Conservation (phyloP, 768 basidiomycete species). For the Kwoniella heveanensis region DNA sequence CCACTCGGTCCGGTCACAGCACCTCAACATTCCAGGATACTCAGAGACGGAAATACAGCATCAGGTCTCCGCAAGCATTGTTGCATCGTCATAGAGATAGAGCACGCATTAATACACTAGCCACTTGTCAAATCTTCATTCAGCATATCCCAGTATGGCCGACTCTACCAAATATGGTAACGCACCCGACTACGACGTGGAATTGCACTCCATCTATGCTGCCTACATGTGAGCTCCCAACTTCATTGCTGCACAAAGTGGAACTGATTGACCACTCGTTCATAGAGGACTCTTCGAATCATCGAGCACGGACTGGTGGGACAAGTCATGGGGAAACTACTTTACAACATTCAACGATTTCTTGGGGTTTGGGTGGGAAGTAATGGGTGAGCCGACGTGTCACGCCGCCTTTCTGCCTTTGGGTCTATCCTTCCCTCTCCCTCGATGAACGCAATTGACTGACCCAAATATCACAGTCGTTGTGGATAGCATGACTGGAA, state of each 20-base stretch:
- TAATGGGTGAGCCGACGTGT: constrained; percentile 42
- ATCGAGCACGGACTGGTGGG: constrained; percentile 48
- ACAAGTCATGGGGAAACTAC: constrained; percentile 53
- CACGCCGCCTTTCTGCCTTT: not conserved
- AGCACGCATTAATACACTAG: not conserved
- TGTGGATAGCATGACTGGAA: constrained; percentile 43
- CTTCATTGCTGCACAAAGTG: too few relatives aligned
- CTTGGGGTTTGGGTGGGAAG: constrained; percentile 54
- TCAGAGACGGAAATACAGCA: too few relatives aligned
- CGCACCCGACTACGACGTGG: constrained; percentile 49
- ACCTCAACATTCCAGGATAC: not conserved
- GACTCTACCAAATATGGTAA: constrained; percentile 48
- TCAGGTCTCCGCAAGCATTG: too few relatives aligned
- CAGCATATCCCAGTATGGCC: constrained; percentile 24
- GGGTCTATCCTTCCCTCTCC: too few relatives aligned
- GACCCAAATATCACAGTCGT: constrained; percentile 40
- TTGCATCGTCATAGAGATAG: not conserved
- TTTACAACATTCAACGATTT: constrained; percentile 54
- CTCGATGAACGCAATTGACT: too few relatives aligned
- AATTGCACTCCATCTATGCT: constrained; percentile 54
- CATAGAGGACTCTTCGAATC: constrained; percentile 37
- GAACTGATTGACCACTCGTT: not conserved
- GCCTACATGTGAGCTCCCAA: constrained; percentile 54
- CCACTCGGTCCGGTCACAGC: not conserved
- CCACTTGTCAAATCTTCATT: not conserved